These are phyloP conservation scores for Pseudozyma sp. DNA, from an alignment of 1,284 basidiomycete genomes.

Conservation along the genomic window DNA sequence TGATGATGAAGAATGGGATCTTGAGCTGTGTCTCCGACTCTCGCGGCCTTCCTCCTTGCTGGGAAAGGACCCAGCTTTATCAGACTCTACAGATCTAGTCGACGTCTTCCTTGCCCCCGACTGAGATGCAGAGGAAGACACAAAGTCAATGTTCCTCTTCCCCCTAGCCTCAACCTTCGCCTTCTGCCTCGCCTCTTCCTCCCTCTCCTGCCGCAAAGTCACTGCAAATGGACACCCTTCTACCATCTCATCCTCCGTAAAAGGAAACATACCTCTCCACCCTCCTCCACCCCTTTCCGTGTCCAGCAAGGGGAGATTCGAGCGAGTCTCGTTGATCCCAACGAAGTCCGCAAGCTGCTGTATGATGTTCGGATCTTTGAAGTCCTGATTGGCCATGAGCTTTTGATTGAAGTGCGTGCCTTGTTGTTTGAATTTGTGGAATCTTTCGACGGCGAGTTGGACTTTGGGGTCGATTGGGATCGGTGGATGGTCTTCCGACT, in stretches of 20 bases:
- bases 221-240: constrained; percentile 25
- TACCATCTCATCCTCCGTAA: constrained; percentile 9
- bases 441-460: constrained; percentile 74
- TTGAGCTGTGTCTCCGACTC: background rate
- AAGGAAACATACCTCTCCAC: constrained; percentile 21
- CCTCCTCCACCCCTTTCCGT: constrained; percentile 3
- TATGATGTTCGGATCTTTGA: constrained; percentile 94
- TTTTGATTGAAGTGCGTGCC: constrained; percentile 91
- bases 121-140: background rate
- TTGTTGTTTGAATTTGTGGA: constrained; percentile 78
- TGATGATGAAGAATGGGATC: background rate
- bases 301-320: constrained; percentile 30
- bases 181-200: background rate
- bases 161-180: background rate
- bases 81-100: background rate
- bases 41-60: no score
- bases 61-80: background rate
- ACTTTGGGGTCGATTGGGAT: constrained; percentile 10
- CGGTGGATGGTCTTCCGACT: no score
- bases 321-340: constrained; percentile 80
- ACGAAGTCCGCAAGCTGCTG: constrained; percentile 91
- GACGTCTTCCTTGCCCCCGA: background rate
- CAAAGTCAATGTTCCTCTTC: constrained; percentile 4
- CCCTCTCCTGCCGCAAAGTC: background rate
- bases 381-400: constrained; percentile 86